phyloP scores from a whole-genome alignment of 2,329 filamentous ascomycete species.

The Aspergillus vadensis region DNA sequence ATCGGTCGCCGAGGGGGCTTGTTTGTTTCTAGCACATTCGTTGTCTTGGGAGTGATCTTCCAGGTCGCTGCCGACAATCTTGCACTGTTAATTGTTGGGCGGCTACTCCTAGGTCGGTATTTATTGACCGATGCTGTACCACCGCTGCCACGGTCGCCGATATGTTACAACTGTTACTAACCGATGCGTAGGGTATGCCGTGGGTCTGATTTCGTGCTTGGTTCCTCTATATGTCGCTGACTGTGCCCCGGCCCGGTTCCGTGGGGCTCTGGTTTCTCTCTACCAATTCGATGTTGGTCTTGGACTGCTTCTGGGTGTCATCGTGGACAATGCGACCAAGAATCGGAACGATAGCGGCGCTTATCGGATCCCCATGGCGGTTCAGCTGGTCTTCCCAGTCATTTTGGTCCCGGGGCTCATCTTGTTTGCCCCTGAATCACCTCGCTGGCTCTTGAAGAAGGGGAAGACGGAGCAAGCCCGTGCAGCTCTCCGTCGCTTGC shows the following conservation, averaged over 20 bases:
- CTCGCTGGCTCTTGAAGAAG: conserved; percentile 15
- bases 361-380: conserved; percentile 6
- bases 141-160: neutral
- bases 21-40: conserved; percentile 1
- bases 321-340: conserved; percentile 5
- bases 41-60: neutral
- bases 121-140: neutral
- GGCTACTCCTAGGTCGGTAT: neutral
- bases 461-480: conserved; percentile 7
- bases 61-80: conserved; percentile 1
- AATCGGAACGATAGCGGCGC: neutral
- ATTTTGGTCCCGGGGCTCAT: conserved; percentile 6
- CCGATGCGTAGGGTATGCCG: neutral
- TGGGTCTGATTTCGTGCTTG: neutral
- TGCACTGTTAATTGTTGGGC: neutral
- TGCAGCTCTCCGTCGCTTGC: conserved; percentile 8
- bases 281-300: conserved; percentile 6
- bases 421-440: conserved; percentile 17
- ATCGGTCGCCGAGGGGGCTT: neutral
- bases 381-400: neutral
- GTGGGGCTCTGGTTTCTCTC: conserved; percentile 2
- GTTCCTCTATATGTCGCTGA: conserved; percentile 4
- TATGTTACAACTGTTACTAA: neutral
- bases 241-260: conserved; percentile 4
- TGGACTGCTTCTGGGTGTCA: conserved; percentile 1